phyloP scores from a whole-genome alignment of 495 filamentous ascomycete species.

The Penicillium maclennaniae region DNA sequence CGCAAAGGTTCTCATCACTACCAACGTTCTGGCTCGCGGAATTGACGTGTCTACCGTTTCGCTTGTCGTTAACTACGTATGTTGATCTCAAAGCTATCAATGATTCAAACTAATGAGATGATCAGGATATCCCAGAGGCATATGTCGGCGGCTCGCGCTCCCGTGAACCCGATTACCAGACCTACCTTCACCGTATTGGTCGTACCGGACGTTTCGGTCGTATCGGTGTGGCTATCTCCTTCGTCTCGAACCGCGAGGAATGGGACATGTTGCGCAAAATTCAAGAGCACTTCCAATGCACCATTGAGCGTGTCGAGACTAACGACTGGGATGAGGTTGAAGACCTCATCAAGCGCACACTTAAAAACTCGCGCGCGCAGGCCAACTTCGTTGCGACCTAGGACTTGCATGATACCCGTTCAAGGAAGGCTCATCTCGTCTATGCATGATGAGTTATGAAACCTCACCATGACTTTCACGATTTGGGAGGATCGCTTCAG shows the following conservation, averaged over 20 bases:
- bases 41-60: conserved; percentile 97
- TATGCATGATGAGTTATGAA: conserved; percentile 33
- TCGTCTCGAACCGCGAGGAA: conserved; percentile 76
- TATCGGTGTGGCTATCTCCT: conserved; percentile 91
- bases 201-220: conserved; percentile 96
- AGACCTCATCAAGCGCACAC: conserved; percentile 70
- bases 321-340: conserved; percentile 88
- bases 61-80: conserved; percentile 92
- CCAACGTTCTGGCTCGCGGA: conserved; percentile 93
- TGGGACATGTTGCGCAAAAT: conserved; percentile 75
- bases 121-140: conserved; percentile 55
- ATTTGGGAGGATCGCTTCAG: conserved; percentile 13
- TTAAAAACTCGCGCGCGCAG: conserved; percentile 74
- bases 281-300: conserved; percentile 60
- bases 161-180: conserved; percentile 71
- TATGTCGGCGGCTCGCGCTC: conserved; percentile 18
- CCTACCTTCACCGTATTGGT: conserved; percentile 97
- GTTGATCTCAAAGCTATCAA: neutral
- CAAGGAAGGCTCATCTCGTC: conserved; percentile 6
- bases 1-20: conserved; percentile 97
- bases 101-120: conserved; percentile 3
- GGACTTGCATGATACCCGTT: neutral
- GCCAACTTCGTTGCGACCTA: conserved; percentile 40
- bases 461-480: conserved; percentile 13
- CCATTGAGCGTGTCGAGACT: conserved; percentile 57